phyloP scores from a whole-genome alignment of 768 basidiomycete genomes.

The Lactifluus pinguis region DNA sequence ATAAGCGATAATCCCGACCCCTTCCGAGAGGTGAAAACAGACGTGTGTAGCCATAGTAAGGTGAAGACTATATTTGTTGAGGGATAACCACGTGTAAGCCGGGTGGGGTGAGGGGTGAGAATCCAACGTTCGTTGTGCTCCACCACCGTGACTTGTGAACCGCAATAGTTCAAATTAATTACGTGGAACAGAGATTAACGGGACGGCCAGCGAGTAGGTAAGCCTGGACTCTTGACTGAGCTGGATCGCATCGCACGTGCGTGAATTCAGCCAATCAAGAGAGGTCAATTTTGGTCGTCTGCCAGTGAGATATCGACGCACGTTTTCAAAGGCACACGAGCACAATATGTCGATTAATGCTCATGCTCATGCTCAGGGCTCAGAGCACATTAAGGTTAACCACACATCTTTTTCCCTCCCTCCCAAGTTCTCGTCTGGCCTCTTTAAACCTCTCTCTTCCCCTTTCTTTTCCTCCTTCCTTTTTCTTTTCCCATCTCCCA shows the following conservation, averaged over 20 bases:
- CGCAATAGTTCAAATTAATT: too few relatives aligned
- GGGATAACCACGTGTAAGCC: not conserved
- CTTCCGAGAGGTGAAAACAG: too few relatives aligned
- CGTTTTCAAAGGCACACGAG: conserved; percentile 18
- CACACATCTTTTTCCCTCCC: not conserved
- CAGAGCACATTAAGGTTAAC: not conserved
- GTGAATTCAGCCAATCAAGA: conserved; percentile 6
- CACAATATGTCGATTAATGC: not conserved
- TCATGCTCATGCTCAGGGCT: not conserved
- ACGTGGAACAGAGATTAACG: too few relatives aligned
- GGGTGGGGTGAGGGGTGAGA: too few relatives aligned
- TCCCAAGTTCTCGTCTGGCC: not conserved
- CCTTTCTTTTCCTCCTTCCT: not conserved
- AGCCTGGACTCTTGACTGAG: not conserved
- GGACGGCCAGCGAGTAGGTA: too few relatives aligned
- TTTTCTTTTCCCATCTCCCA: not conserved
- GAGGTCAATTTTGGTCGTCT: conserved; percentile 16
- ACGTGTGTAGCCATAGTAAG: too few relatives aligned
- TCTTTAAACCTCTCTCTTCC: not conserved
- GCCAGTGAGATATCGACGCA: not conserved
- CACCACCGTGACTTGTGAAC: not conserved
- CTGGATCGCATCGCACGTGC: not conserved
- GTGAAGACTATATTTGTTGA: too few relatives aligned
- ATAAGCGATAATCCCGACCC: not conserved
- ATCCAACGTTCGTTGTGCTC: not conserved